Percentiles rank a stretch among this genome's conserved stretches.
These are phyloP conservation scores for Buxus sempervirens DNA, from an alignment of 164 flowering plant genomes.

Conservation along the genomic window DNA sequence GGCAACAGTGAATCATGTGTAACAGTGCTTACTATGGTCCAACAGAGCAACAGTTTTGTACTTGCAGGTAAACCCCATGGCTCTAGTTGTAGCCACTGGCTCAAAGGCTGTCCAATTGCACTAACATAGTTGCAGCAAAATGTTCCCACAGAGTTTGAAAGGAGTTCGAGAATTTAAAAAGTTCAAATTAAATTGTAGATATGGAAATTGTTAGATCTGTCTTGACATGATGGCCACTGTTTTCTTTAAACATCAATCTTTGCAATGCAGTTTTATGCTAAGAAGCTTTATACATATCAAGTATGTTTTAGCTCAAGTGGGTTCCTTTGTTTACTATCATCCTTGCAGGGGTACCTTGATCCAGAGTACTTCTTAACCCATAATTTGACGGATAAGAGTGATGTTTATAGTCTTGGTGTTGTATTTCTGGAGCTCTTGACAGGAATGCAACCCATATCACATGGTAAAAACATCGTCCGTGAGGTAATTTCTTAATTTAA, in stretches of 20 bases:
- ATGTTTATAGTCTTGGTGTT: slow-evolving; percentile 59
- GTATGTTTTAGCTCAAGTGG: too few species aligned
- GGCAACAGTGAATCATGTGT: not conserved
- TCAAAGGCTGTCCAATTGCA: not conserved
- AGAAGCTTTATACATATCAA: not conserved
- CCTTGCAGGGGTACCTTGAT: slow-evolving; percentile 53
- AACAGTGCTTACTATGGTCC: not conserved
- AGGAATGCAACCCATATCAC: slow-evolving; percentile 50
- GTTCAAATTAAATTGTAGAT: too few species aligned
- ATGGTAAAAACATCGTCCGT: slow-evolving; percentile 54
- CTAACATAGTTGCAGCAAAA: not conserved
- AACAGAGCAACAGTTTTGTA: not conserved
- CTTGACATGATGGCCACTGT: too few species aligned
- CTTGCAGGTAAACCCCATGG: not conserved
- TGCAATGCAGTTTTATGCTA: not conserved
- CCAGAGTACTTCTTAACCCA: slow-evolving; percentile 54
- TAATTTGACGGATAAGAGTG: slow-evolving; percentile 55
- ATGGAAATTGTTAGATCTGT: too few species aligned
- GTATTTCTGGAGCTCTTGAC: slow-evolving; percentile 53
- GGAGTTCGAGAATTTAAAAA: too few species aligned
- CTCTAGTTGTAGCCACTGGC: not conserved
- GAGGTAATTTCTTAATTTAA: slow-evolving; percentile 29
- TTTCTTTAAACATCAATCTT: not conserved
- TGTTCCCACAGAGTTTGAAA: not conserved
- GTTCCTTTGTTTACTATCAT: not conserved